A percentile compares a stretch with the other conserved stretches of the same genome.
Evolutionary conservation across 106 monocot genomes (phyloP).

Genomic region (Narthecium ossifragum): DNA sequence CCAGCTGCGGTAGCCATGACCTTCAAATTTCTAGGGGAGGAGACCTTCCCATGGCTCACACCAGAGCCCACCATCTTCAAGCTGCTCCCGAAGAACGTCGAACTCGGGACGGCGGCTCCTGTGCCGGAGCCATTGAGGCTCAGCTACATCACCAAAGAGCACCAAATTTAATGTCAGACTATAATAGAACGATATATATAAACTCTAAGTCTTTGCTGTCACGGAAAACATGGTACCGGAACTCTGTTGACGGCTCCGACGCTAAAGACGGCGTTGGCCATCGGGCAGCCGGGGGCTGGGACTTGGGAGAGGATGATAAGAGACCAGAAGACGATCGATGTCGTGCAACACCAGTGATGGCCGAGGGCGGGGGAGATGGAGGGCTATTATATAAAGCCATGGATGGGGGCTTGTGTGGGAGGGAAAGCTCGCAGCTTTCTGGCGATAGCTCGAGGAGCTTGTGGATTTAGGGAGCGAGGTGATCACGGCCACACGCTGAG

Average conservation of each 20-base stretch:
- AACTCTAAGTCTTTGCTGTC: not conserved
- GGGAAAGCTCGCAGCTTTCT: not conserved
- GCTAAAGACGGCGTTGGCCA: conserved; percentile 48
- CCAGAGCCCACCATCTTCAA: conserved; percentile 49
- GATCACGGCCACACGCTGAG: conserved; percentile 21
- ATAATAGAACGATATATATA: not conserved
- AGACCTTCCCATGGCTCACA: conserved; percentile 35
- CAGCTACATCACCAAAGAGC: conserved; percentile 28
- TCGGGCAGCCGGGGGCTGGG: not conserved
- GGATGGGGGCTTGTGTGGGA: not conserved
- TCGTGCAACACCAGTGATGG: not conserved
- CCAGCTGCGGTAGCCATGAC: conserved; percentile 63
- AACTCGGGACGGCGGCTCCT: conserved; percentile 30
- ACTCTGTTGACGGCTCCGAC: conserved; percentile 44
- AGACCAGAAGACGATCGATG: not conserved
- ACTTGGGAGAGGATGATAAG: not conserved
- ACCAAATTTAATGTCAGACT: not conserved
- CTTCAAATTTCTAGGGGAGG: conserved; percentile 43
- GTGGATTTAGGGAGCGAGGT: conserved; percentile 11
- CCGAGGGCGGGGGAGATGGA: not conserved
- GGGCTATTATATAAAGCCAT: not conserved
- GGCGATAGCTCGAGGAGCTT: not conserved
- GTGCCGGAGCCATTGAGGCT: conserved; percentile 26
- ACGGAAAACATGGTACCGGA: conserved; percentile 29
- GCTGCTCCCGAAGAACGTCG: conserved; percentile 65